These are phyloP conservation scores for Brassica juncea DNA, from an alignment of 345 rosid genomes.

Conservation along the genomic window DNA sequence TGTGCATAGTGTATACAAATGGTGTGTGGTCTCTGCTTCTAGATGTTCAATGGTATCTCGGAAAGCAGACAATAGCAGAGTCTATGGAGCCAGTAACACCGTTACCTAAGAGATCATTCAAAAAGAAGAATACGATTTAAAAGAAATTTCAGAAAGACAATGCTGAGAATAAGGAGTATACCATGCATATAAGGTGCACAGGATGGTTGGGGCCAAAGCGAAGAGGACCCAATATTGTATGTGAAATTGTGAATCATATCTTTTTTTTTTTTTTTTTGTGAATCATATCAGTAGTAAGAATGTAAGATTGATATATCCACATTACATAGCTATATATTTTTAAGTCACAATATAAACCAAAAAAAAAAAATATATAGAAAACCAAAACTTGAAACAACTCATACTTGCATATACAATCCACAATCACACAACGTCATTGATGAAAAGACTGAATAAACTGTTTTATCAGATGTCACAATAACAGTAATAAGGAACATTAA, in stretches of 20 bases:
- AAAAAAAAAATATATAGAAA: not conserved
- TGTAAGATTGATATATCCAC: not conserved
- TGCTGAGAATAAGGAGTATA: constrained; percentile 38
- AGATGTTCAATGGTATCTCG: constrained; percentile 48
- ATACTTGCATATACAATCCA: not conserved
- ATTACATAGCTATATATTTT: not conserved
- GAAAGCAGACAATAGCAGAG: constrained; percentile 45
- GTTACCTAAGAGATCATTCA: constrained; percentile 40
- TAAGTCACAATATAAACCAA: no score
- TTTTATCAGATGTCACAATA: not conserved
- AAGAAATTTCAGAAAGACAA: constrained; percentile 6
- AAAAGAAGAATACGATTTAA: constrained; percentile 1
- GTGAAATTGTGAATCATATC: not conserved
- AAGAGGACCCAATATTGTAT: constrained; percentile 38
- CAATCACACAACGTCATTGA: not conserved
- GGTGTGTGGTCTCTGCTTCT: constrained; percentile 49
- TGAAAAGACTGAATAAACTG: not conserved
- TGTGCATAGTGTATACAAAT: constrained; percentile 45
- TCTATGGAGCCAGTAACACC: constrained; percentile 51
- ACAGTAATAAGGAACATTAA: not conserved
- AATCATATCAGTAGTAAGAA: not conserved
- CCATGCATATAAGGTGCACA: constrained; percentile 62
- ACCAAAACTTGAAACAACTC: not conserved
- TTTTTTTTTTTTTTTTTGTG: no score
- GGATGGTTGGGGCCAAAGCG: constrained; percentile 60